Base-by-base conservation (phyloP, 768 basidiomycete genomes). In the Suillus discolor region DNA sequence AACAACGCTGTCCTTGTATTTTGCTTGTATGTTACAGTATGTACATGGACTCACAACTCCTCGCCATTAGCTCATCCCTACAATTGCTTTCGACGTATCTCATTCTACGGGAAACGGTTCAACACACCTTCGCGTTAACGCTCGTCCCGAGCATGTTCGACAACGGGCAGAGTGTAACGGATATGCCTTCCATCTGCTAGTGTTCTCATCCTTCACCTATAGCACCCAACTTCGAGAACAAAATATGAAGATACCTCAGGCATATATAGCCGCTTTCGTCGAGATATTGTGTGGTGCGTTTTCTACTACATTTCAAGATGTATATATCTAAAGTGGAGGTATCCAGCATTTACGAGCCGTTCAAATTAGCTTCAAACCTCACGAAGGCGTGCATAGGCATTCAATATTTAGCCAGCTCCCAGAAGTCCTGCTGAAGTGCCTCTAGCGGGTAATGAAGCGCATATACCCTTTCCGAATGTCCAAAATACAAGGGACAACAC, bases 331-430 rank as follows among this genome's bases (percentile, higher is more conserved):
- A n/a, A 45, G 11, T 45, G n/a, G 45, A 20, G 9, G 6, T 45
- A n/a, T n/a, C 20, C 66, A 92, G 90, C 68, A 83, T 89, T 11
- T 89, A 93, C 71, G 91, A 93, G 72, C 83, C 91, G 44, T 85
- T 87, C 79, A 92, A 93, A 75, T 83, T 90, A 1, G 86, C 89
- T 13, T 87, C 88, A 9, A 91, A 90, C 69, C 81, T 93, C 65
- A 89, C 91, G 0, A 91, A 93, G 71, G 83, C 87, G 12, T 86
- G 86, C 41, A 77, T 69, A 36, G 72, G 74, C 13, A 66, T 71
- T 31, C 73, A n/a, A n/a, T n/a, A n/a, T n/a, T n/a, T n/a, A 70
- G 15, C 65, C 70, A 7, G 69, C 68, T 51, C 25, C 12, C 5
- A 2, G 45, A 4, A 47, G 45, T 47, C 8, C n/a, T 47, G 4